Conservation (phyloP, 2,329 filamentous ascomycete genomes). For the Fusarium domesticum region DNA sequence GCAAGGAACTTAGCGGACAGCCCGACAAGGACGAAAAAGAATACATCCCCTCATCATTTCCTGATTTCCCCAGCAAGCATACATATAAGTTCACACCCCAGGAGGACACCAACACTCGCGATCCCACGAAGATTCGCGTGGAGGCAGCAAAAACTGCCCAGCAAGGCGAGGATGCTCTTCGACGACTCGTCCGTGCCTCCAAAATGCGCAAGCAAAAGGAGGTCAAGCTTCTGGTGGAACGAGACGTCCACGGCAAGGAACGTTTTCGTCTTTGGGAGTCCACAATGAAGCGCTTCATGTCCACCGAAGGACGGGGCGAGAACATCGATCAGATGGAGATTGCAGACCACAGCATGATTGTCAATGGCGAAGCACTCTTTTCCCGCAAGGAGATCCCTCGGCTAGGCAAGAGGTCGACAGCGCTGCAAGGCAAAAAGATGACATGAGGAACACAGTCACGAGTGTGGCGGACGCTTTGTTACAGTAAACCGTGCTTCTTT, state of each 20-base stretch:
- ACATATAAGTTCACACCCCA: conserved; percentile 60
- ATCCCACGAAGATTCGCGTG: conserved; percentile 57
- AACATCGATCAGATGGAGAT: conserved; percentile 46
- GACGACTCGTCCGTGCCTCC: conserved; percentile 57
- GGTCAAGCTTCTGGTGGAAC: conserved; percentile 54
- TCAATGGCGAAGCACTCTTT: conserved; percentile 54
- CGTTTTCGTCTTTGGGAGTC: conserved; percentile 60
- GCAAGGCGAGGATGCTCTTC: conserved; percentile 60
- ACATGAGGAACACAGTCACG: conserved; percentile 5
- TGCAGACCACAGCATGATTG: conserved; percentile 63
- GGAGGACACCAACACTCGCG: conserved; percentile 44
- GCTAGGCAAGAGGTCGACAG: conserved; percentile 40
- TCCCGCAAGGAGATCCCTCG: conserved; percentile 53
- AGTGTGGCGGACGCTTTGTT: neutral
- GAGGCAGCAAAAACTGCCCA: conserved; percentile 59
- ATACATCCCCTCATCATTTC: conserved; percentile 59
- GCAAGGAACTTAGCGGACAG: conserved; percentile 56
- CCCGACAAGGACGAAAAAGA: conserved; percentile 52
- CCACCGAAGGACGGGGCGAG: conserved; percentile 30
- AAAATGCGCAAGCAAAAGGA: conserved; percentile 65
- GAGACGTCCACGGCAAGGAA: conserved; percentile 50
- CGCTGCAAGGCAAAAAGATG: conserved; percentile 24
- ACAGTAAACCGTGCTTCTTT: too few relatives aligned
- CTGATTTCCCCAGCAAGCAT: conserved; percentile 61
- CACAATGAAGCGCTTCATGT: conserved; percentile 56